Base-by-base conservation (phyloP, 495 filamentous ascomycete genomes). In the Tuber borchii region DNA sequence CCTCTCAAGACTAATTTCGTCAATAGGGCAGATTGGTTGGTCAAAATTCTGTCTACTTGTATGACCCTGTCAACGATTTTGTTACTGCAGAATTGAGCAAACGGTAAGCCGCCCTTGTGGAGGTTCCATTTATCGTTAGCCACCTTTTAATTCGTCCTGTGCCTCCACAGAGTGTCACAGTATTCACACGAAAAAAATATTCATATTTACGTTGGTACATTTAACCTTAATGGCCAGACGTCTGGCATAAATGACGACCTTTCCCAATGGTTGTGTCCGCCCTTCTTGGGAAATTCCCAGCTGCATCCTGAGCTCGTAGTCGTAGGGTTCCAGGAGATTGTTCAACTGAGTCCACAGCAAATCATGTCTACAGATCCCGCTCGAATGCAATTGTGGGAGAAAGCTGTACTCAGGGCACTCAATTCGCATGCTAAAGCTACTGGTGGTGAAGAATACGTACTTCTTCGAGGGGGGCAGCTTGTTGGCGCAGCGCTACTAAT, bases 281-380 rank as follows among this genome's bases (percentile, higher is more conserved):
- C 81, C 26, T 87, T 88, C 45, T 83, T 89, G 2, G 86, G 87
- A 43, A 77, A 82, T 12, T 83, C 85, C 34, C 87, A 89, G 68
- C 79, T 86, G 73, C 86, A 88, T 34, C 92, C 96, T 34, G 90
- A 93, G 70, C 91, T 99, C 46, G 89, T 96, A 71, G 94, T 90
- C 14, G 90, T 97, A 43, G 95, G 93, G 0, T 98, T 99, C 79
- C 95, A 99, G 80, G 95, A 99, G 85, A 98, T 99, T 73, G 96
- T 99, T 22, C 91, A 95, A 81, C 87, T 99, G 20, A 97, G 93
- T 80, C 95, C 96, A 26, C 95, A 98, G 83, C 96, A 99, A 82
- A 98, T 99, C 81, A 98, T 99, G 94, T 96, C 95, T 73, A 97
- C 94, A 56, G 94, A 98, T 86, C 95, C 96, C 37, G 88, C 88